These are phyloP conservation scores for Barnettozyma siamensis DNA, from an alignment of 805 yeast genomes.

Conservation along the genomic window DNA sequence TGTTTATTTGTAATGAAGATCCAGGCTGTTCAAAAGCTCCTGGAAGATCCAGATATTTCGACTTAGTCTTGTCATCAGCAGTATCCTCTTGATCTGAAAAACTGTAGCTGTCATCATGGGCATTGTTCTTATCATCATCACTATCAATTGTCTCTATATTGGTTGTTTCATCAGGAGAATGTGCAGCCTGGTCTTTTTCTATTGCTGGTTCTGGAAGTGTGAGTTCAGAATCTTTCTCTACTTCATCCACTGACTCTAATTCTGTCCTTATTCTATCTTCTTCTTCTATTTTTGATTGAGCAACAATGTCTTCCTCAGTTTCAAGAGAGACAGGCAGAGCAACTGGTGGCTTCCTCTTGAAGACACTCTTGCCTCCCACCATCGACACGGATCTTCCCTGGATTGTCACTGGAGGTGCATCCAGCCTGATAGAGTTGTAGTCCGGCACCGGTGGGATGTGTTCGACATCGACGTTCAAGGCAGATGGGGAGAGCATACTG, in stretches of 20 bases:
- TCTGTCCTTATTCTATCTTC: no score
- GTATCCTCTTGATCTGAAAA: neutral
- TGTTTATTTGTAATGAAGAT: neutral
- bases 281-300: neutral
- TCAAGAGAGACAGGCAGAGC: neutral
- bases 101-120: neutral
- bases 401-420: slow-evolving; percentile 25
- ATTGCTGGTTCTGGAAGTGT: no score
- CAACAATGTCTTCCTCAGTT: neutral
- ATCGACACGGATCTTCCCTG: slow-evolving; percentile 22
- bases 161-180: neutral
- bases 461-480: slow-evolving; percentile 9
- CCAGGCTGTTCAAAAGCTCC: neutral
- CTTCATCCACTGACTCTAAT: no score
- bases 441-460: slow-evolving; percentile 25
- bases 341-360: slow-evolving; percentile 12
- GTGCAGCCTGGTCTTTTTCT: no score
- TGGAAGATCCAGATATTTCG: neutral
- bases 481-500: slow-evolving; percentile 6
- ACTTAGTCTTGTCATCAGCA: neutral
- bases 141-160: neutral
- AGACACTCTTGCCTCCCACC: slow-evolving; percentile 2
- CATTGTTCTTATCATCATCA: neutral
- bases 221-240: no score
- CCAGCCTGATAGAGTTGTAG: slow-evolving; percentile 16